phyloP scores from a whole-genome alignment of 2,329 filamentous ascomycete genomes.

The Salinomyces thailandicus region DNA sequence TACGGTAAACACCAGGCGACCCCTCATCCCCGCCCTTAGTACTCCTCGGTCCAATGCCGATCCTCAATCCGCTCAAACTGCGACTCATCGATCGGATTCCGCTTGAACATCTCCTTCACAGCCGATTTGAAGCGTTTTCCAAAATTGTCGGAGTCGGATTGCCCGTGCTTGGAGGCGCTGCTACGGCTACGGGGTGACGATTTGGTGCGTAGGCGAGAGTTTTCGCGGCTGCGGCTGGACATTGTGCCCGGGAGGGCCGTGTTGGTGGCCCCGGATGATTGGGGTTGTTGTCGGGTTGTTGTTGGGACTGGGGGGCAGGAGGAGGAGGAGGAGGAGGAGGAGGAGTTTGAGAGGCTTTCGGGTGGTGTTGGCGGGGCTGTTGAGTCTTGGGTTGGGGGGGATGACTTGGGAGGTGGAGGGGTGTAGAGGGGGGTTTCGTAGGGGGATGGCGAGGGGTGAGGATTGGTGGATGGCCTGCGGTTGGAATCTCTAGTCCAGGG shows the following conservation, averaged over 20 bases:
- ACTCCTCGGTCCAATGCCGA: conserved; percentile 24
- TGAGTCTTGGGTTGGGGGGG: conserved; percentile 3
- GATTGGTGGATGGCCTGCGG: too few species aligned
- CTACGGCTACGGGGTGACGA: not conserved
- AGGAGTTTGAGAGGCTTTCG: conserved; percentile 7
- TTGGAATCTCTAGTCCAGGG: too few species aligned
- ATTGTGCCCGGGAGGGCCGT: conserved; percentile 17
- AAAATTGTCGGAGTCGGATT: conserved; percentile 4
- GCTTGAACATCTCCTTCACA: conserved; percentile 20
- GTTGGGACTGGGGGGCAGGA: too few species aligned
- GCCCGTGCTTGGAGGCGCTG: not conserved
- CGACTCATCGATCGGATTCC: conserved; percentile 15
- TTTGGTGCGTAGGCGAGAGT: not conserved
- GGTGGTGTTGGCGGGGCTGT: conserved; percentile 11
- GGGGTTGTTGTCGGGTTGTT: too few species aligned
- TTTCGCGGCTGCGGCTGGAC: conserved; percentile 8
- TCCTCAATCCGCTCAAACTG: conserved; percentile 17
- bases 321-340: not conserved
- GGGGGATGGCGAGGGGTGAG: conserved; percentile 8
- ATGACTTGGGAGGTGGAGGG: conserved; percentile 4
- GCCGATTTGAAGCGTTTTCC: conserved; percentile 14
- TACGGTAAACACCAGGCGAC: conserved; percentile 7
- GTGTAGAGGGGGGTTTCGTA: conserved; percentile 9
- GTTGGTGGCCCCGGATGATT: not conserved
- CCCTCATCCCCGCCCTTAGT: conserved; percentile 26